These are phyloP conservation scores for Polygonum aviculare DNA, from an alignment of 148 eudicot species.

Conservation along the genomic window DNA sequence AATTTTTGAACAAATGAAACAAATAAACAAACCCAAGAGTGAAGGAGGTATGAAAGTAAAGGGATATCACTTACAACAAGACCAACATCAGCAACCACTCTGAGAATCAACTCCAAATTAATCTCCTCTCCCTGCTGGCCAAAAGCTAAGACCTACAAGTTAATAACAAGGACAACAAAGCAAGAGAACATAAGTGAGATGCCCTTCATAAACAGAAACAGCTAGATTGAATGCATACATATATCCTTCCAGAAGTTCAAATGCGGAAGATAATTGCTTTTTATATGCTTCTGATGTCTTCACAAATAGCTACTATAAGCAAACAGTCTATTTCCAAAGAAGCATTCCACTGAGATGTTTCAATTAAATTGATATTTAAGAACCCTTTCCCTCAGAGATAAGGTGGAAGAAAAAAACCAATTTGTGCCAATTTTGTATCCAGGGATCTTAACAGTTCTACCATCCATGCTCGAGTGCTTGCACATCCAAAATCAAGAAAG, in stretches of 20 bases:
- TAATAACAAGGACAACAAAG: background rate
- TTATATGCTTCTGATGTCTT: background rate
- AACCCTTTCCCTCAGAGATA: background rate
- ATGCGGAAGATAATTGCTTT: background rate
- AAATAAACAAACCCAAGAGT: background rate
- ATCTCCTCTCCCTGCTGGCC: conserved; percentile 96
- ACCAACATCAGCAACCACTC: conserved; percentile 98
- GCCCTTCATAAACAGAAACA: background rate
- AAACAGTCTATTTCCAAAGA: background rate
- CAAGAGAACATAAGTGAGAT: background rate
- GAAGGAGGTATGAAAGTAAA: background rate
- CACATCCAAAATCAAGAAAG: background rate
- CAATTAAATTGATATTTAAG: background rate
- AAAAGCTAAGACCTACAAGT: conserved; percentile 63
- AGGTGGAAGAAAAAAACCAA: background rate
- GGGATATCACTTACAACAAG: conserved; percentile 57
- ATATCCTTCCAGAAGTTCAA: background rate
- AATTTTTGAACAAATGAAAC: background rate
- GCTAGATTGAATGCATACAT: background rate
- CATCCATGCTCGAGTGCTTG: background rate
- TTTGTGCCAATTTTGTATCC: background rate
- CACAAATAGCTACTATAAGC: background rate
- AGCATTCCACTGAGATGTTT: background rate
- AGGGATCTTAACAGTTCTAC: background rate
- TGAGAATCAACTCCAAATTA: conserved; percentile 83